Evolutionary conservation across 306 rosid genomes (phyloP).

Genomic region (Prunus armeniaca): DNA sequence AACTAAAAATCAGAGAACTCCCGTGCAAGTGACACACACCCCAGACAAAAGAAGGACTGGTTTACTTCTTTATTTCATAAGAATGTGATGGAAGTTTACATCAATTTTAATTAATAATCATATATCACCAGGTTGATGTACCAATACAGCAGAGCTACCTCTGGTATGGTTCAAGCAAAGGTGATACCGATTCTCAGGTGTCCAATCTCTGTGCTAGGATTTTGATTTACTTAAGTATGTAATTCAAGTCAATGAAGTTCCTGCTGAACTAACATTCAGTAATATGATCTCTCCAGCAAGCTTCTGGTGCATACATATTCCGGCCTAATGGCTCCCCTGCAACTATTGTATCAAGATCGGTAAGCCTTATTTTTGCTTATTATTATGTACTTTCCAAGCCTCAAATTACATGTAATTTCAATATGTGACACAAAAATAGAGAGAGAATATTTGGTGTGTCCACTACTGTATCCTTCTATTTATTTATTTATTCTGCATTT

Average conservation of each 20-base stretch:
- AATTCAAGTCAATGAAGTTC: not conserved
- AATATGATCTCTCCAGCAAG: conserved; percentile 29
- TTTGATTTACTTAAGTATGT: not conserved
- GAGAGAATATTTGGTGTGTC: not conserved
- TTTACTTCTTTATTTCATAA: conserved; percentile 18
- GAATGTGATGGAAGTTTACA: conserved; percentile 8
- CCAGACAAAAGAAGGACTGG: not conserved
- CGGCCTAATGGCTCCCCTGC: conserved; percentile 69
- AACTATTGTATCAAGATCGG: conserved; percentile 70
- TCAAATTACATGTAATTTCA: not conserved
- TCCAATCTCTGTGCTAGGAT: conserved; percentile 11
- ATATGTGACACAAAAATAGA: not conserved
- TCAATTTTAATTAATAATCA: conserved; percentile 18
- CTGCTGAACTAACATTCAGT: conserved; percentile 6
- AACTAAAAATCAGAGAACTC: too few species aligned
- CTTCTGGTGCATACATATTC: conserved; percentile 88
- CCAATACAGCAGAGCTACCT: conserved; percentile 85
- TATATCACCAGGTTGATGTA: conserved; percentile 59
- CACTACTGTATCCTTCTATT: too few species aligned
- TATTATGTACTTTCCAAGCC: not conserved
- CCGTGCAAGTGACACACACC: not conserved
- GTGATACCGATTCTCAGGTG: conserved; percentile 38
- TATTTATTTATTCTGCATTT: too few species aligned
- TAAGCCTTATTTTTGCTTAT: conserved; percentile 33
- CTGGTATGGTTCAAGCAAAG: conserved; percentile 62